phyloP scores from a whole-genome alignment of 331 rosid species.

The Malus hybrid region DNA sequence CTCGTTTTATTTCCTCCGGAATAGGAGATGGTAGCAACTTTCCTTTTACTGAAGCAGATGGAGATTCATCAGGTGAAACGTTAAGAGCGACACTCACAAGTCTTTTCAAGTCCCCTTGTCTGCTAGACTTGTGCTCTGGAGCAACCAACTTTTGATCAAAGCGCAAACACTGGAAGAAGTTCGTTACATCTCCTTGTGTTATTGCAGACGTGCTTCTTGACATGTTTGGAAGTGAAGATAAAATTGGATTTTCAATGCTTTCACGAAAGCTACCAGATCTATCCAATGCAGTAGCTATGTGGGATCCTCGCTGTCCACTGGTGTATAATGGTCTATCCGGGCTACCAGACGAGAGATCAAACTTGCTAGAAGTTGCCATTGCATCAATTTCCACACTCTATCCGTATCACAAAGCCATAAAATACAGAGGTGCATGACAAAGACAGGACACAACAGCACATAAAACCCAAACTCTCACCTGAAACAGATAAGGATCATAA shows the following conservation, averaged over 20 bases:
- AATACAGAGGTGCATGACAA: conserved; percentile 59
- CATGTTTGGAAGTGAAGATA: conserved; percentile 80
- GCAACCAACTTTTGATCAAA: conserved; percentile 65
- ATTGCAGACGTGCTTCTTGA: conserved; percentile 60
- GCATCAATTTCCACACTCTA: conserved; percentile 50
- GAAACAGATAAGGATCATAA: conserved; percentile 14
- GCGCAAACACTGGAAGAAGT: conserved; percentile 48
- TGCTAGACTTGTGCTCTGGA: conserved; percentile 59
- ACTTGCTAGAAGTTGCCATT: conserved; percentile 89
- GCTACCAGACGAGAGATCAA: conserved; percentile 76
- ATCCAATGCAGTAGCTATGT: conserved; percentile 66
- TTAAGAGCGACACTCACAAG: conserved; percentile 53
- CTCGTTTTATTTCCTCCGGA: conserved; percentile 72
- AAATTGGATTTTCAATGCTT: conserved; percentile 62
- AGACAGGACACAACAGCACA: conserved; percentile 33
- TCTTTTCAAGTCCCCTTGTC: conserved; percentile 60
- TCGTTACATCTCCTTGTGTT: conserved; percentile 55
- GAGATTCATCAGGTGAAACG: conserved; percentile 77
- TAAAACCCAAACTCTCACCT: conserved; percentile 43
- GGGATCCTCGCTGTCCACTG: conserved; percentile 90
- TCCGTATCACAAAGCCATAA: conserved; percentile 38
- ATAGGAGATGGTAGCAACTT: conserved; percentile 52
- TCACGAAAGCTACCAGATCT: conserved; percentile 83
- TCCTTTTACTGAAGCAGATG: conserved; percentile 69
- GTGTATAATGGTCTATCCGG: conserved; percentile 77